Evolutionary conservation across 2,329 filamentous ascomycete species (phyloP), one percentile per base, ranked within the genome.

Genomic region (Alternaria rosae): DNA sequence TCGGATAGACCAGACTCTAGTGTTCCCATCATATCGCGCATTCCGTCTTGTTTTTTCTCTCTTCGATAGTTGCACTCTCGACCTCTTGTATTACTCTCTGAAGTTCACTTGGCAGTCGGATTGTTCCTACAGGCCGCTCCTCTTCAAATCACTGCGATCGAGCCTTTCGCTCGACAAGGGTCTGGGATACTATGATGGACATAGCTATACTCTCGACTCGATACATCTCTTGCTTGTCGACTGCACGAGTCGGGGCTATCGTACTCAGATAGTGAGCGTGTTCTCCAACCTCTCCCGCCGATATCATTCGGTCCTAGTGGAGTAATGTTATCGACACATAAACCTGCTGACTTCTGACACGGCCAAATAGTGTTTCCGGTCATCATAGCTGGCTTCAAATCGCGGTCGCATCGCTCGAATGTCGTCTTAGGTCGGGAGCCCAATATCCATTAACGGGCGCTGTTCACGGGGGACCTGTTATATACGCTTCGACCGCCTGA

Each of bases 281-380:
- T 30, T 11, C 45, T 4, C 9, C 20, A 30, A 12, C 4, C 26
- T 7, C 32, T 9, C 45, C 13, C n/a, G n/a, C 7, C 7, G 12
- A 20, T 43, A 20, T 13, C 11, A 25, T 7, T 47, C 10, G n/a
- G n/a, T 0, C 3, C 28, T 20, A 0, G 44, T 30, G 15, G 15
- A 0, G 0, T 2, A n/a, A n/a, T 7, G 4, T 13, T 35, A 35
- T 35, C 15, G 32, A 15, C 3, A 15, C n/a, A 9, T n/a, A 10
- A 35, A n/a, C 32, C 5, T 5, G 32, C 32, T n/a, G 32, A 1
- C 4, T n/a, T 10, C 1, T 48, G 12, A 13, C 2, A 11, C 15
- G 17, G n/a, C 7, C 26, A 13, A 17, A 17, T 8, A 6, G 4
- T 30, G 1, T 1, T 48, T 17, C 32, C 5, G 4, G 7, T 10